These are phyloP conservation scores for Peronosclerospora sorghi DNA, from an alignment of 352 stramenopile species.

Conservation along the genomic window DNA sequence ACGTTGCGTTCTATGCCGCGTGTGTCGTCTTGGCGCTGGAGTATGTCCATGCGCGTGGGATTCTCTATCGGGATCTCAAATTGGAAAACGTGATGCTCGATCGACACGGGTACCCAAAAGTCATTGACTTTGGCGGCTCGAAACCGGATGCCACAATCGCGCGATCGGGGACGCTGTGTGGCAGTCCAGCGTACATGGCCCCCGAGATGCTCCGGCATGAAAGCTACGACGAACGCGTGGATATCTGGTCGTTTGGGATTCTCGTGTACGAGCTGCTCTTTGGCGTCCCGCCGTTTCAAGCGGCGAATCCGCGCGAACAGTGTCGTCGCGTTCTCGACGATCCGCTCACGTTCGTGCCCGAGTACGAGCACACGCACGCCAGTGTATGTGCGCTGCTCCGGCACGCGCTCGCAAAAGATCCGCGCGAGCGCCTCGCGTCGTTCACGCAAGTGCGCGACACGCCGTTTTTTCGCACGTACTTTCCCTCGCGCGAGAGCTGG, in stretches of 20 bases:
- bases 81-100: constrained; percentile 84
- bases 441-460: constrained; percentile 7
- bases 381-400: constrained; percentile 36
- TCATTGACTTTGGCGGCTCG: constrained; percentile 62
- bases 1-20: constrained; percentile 90
- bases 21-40: constrained; percentile 90
- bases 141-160: constrained; percentile 45
- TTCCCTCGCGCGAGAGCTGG: too few species aligned
- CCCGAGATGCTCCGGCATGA: constrained; percentile 52
- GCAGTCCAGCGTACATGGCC: constrained; percentile 72
- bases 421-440: constrained; percentile 23
- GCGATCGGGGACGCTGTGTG: constrained; percentile 43
- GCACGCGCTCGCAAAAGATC: constrained; percentile 38
- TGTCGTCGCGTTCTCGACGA: constrained; percentile 51
- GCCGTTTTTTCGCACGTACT: too few species aligned
- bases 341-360: constrained; percentile 40
- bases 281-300: constrained; percentile 80
- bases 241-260: constrained; percentile 75
- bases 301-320: constrained; percentile 55
- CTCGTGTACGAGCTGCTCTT: constrained; percentile 60
- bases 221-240: constrained; percentile 44
- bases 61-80: constrained; percentile 83
- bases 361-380: constrained; percentile 29
- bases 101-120: constrained; percentile 73
- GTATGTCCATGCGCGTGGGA: constrained; percentile 41